A percentile compares a stretch with the other conserved stretches of the same genome.
phyloP scores from a whole-genome alignment of 257 asterid species.

The Primulina tabacum region DNA sequence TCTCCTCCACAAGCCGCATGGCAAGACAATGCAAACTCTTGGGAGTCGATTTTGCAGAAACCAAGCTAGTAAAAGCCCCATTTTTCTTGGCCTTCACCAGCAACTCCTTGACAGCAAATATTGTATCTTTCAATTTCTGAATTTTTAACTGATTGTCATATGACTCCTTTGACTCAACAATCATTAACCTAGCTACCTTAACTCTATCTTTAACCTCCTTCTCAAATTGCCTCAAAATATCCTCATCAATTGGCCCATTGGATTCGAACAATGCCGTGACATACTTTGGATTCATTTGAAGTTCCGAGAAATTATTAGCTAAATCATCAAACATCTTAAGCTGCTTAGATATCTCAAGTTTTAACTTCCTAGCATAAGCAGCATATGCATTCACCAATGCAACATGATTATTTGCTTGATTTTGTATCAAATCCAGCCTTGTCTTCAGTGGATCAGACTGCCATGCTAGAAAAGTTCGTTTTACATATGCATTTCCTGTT shows the following conservation, averaged over 20 bases:
- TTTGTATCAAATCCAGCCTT: slow-evolving; percentile 72
- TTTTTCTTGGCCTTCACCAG: slow-evolving; percentile 87
- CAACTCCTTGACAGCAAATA: slow-evolving; percentile 89
- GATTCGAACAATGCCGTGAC: slow-evolving; percentile 65
- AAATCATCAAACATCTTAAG: slow-evolving; percentile 88
- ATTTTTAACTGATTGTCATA: slow-evolving; percentile 93
- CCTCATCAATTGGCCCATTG: slow-evolving; percentile 82
- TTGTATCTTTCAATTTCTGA: slow-evolving; percentile 90
- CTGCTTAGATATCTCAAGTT: slow-evolving; percentile 78
- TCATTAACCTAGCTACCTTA: slow-evolving; percentile 81
- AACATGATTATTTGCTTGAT: slow-evolving; percentile 80
- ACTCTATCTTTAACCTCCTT: slow-evolving; percentile 95
- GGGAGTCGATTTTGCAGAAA: slow-evolving; percentile 92
- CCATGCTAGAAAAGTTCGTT: slow-evolving; percentile 61
- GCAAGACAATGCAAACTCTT: slow-evolving; percentile 98
- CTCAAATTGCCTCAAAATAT: slow-evolving; percentile 86
- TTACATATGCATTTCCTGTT: slow-evolving; percentile 57
- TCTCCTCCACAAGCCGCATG: slow-evolving; percentile 95
- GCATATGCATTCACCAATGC: slow-evolving; percentile 88
- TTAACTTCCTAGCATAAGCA: slow-evolving; percentile 86
- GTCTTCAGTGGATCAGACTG: slow-evolving; percentile 84
- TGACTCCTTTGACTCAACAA: slow-evolving; percentile 81
- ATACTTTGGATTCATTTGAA: slow-evolving; percentile 61
- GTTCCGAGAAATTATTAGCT: slow-evolving; percentile 68
- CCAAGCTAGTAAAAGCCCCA: slow-evolving; percentile 79